Evolutionary conservation across 257 asterid species (phyloP).

Genomic region (Misopates orontium): DNA sequence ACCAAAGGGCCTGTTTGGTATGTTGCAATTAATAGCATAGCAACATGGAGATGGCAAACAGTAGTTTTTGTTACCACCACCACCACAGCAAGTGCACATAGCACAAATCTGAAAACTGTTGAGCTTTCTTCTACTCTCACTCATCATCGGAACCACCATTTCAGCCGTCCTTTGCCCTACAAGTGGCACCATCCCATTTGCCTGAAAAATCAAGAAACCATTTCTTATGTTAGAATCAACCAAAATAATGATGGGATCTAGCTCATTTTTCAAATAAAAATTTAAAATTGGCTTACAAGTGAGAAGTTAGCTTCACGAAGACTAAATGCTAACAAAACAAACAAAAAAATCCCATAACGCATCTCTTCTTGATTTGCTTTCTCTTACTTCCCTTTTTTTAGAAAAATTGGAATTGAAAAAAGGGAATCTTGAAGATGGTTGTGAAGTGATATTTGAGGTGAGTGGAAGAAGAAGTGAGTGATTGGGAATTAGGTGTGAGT

Average conservation of each 20-base stretch:
- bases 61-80: conserved; percentile 45
- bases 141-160: conserved; percentile 39
- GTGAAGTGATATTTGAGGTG: too few species aligned
- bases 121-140: conserved; percentile 66
- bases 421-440: not conserved
- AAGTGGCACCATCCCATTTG: conserved; percentile 53
- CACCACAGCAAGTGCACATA: conserved; percentile 78
- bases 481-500: conserved; percentile 20
- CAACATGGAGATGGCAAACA: conserved; percentile 77
- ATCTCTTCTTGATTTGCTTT: conserved; percentile 36
- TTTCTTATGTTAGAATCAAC: too few species aligned
- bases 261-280: not conserved
- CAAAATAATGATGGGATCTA: conserved; percentile 39
- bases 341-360: conserved; percentile 51
- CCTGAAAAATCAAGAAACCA: conserved; percentile 26
- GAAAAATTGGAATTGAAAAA: not conserved
- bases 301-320: conserved; percentile 25
- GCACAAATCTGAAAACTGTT: conserved; percentile 75
- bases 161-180: conserved; percentile 55
- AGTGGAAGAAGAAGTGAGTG: conserved; percentile 8
- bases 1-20: conserved; percentile 81
- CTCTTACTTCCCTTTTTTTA: not conserved
- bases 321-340: conserved; percentile 31
- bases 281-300: conserved; percentile 37
- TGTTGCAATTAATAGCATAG: conserved; percentile 77